phyloP scores from a whole-genome alignment of 2,329 filamentous ascomycete genomes.

The Leptoxyphium fumago region DNA sequence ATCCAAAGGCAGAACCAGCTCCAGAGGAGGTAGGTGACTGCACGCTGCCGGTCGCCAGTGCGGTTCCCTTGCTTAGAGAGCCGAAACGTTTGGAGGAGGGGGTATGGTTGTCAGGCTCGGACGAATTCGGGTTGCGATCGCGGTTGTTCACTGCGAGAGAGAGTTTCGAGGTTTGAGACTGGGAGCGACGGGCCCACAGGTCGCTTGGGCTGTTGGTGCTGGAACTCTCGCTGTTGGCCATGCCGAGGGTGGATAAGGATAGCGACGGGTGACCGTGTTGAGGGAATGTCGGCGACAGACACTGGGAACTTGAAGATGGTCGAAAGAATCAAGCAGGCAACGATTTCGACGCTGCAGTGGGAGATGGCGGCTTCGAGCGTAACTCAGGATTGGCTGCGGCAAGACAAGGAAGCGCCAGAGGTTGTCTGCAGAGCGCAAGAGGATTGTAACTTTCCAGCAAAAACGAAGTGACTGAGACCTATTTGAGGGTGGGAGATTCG shows the following conservation, averaged over 20 bases:
- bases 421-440: too few relatives aligned
- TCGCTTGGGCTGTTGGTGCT: constrained; percentile 20
- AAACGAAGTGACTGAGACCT: too few relatives aligned
- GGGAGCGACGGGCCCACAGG: constrained; percentile 69
- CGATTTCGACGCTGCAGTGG: too few relatives aligned
- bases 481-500: too few relatives aligned
- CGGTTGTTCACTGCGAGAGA: constrained; percentile 55
- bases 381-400: too few relatives aligned
- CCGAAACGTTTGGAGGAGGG: constrained; percentile 55
- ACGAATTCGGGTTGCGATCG: background rate
- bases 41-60: constrained; percentile 55
- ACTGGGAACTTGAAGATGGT: too few relatives aligned
- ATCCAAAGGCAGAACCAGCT: constrained; percentile 78
- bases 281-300: too few relatives aligned
- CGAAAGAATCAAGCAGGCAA: too few relatives aligned
- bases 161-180: constrained; percentile 63
- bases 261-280: too few relatives aligned
- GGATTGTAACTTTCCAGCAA: too few relatives aligned
- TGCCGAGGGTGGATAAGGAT: background rate
- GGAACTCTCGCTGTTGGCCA: background rate
- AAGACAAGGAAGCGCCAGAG: too few relatives aligned
- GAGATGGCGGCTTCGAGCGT: too few relatives aligned
- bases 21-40: constrained; percentile 60
- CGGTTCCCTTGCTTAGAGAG: constrained; percentile 56
- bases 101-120: background rate